These are phyloP conservation scores for Parascedosporium putredinis DNA, from an alignment of 2,329 filamentous ascomycete genomes.

Conservation along the genomic window DNA sequence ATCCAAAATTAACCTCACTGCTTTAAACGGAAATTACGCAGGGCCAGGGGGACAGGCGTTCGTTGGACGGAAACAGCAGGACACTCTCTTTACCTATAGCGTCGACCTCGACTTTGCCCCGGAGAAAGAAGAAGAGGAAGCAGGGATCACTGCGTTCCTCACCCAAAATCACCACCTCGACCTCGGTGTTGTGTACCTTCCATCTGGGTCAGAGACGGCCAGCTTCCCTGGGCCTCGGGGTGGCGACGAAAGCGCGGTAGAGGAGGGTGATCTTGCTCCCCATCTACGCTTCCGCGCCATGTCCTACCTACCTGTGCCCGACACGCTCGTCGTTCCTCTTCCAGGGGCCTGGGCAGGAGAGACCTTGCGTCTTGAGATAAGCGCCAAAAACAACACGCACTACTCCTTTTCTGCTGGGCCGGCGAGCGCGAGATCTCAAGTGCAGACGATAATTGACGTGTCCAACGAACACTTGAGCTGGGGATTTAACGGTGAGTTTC, in stretches of 20 bases:
- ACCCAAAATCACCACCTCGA: conserved; percentile 43
- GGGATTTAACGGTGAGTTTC: conserved; percentile 26
- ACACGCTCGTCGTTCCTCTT: conserved; percentile 24
- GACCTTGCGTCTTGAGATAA: conserved; percentile 29
- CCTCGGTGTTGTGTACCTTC: conserved; percentile 29
- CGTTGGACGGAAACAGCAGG: conserved; percentile 41
- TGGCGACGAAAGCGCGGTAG: conserved; percentile 1
- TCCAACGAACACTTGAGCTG: conserved; percentile 27
- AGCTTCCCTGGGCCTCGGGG: background rate
- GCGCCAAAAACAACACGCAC: conserved; percentile 33
- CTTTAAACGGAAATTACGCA: conserved; percentile 16
- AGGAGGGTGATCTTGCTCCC: conserved; percentile 18
- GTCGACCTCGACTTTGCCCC: conserved; percentile 35
- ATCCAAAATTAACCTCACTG: conserved; percentile 42
- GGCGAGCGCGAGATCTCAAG: conserved; percentile 19
- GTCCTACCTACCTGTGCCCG: conserved; percentile 28
- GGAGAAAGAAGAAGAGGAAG: conserved; percentile 30
- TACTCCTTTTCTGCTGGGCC: conserved; percentile 29
- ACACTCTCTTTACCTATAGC: conserved; percentile 41
- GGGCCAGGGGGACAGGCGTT: conserved; percentile 39
- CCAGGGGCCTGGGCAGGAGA: conserved; percentile 26
- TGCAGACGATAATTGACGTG: conserved; percentile 21
- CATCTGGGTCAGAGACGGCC: conserved; percentile 16
- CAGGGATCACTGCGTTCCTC: conserved; percentile 41
- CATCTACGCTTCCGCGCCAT: conserved; percentile 35